Evolutionary conservation across 2,329 filamentous ascomycete species (phyloP).

Genomic region (Drechslerella dactyloides): DNA sequence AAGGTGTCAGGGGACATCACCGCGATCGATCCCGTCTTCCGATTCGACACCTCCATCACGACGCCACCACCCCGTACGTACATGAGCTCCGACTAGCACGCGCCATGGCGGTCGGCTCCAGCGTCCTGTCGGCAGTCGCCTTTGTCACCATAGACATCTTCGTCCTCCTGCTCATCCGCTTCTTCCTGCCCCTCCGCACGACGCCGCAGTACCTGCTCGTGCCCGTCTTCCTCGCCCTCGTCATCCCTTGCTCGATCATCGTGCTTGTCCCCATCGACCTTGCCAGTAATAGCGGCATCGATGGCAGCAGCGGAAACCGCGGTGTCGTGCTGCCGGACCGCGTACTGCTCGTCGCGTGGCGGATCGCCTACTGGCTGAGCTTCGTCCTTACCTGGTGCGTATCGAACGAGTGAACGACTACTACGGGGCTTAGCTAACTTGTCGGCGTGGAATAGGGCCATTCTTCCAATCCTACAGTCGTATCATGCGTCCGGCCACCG

Average conservation of each 20-base stretch:
- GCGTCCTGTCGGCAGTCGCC: conserved; percentile 54
- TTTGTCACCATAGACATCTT: conserved; percentile 61
- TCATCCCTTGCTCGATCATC: conserved; percentile 87
- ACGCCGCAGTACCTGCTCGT: conserved; percentile 89
- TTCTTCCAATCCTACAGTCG: conserved; percentile 90
- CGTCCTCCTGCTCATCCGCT: conserved; percentile 82
- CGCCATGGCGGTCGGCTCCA: conserved; percentile 52
- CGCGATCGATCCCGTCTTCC: conserved; percentile 8
- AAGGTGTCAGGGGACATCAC: conserved; percentile 28
- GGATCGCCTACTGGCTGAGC: conserved; percentile 95
- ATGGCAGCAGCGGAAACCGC: conserved; percentile 66
- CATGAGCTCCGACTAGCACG: neutral
- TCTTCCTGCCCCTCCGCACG: conserved; percentile 86
- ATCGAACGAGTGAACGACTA: neutral
- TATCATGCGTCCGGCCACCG: conserved; percentile 94
- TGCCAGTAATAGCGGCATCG: conserved; percentile 78
- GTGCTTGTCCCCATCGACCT: conserved; percentile 94
- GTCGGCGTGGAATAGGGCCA: conserved; percentile 57
- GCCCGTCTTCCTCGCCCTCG: conserved; percentile 94
- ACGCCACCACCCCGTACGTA: neutral
- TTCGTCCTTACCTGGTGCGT: conserved; percentile 89
- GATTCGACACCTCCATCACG: neutral
- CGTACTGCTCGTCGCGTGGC: conserved; percentile 84
- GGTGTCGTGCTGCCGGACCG: conserved; percentile 86
- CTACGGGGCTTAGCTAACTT: conserved; percentile 22